Evolutionary conservation across 2,329 filamentous ascomycete species (phyloP).

Genomic region (Aspergillus candidus): DNA sequence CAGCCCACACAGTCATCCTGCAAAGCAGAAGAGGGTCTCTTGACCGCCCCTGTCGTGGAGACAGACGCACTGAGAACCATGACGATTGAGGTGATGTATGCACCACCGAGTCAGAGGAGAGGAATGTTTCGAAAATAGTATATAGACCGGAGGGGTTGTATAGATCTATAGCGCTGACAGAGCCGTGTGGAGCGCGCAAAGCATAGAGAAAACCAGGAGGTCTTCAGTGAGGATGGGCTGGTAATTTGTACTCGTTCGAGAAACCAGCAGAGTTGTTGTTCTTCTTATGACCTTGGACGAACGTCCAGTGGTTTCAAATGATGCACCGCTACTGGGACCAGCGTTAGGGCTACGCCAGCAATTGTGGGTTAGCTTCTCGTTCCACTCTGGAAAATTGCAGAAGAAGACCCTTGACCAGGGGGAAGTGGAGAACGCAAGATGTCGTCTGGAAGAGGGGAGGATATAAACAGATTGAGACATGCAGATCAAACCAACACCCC

Average conservation of each 20-base stretch:
- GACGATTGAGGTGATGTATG: not conserved
- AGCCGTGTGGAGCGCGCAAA: not conserved
- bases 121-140: too few species aligned
- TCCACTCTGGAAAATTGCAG: slow-evolving; percentile 2
- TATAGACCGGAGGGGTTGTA: too few species aligned
- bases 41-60: slow-evolving; percentile 21
- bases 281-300: not conserved
- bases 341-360: slow-evolving; percentile 2
- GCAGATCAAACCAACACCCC: too few species aligned
- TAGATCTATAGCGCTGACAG: not conserved
- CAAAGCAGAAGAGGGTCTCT: slow-evolving; percentile 25
- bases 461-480: not conserved
- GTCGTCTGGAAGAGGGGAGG: not conserved
- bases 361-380: slow-evolving; percentile 5
- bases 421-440: not conserved
- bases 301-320: not conserved
- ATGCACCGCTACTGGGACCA: not conserved
- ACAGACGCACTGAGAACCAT: slow-evolving; percentile 28
- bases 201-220: not conserved
- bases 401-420: slow-evolving; percentile 1
- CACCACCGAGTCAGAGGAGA: too few species aligned
- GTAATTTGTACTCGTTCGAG: slow-evolving; percentile 4
- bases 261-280: too few species aligned
- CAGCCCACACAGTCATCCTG: slow-evolving; percentile 25
- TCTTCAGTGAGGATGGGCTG: not conserved